Conservation (phyloP, 2,329 filamentous ascomycete species). For the Simplicillium aogashimaense region DNA sequence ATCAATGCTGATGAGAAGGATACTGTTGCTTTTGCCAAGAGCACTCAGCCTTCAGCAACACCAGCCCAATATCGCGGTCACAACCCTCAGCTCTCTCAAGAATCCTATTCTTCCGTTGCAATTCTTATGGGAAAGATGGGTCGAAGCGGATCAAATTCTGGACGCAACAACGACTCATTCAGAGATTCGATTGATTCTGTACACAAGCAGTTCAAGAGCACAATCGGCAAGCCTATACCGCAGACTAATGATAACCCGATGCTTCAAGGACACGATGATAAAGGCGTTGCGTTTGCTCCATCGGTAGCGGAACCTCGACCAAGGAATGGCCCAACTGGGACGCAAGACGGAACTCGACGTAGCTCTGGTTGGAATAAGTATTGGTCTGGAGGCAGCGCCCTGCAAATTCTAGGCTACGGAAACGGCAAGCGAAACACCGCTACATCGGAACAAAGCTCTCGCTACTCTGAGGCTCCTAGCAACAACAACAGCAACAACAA, state of each 20-base stretch:
- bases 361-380: conserved; percentile 72
- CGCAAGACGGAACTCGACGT: conserved; percentile 38
- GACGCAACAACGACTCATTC: conserved; percentile 41
- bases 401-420: conserved; percentile 55
- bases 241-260: conserved; percentile 25
- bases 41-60: conserved; percentile 24
- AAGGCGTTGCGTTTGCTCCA: conserved; percentile 28
- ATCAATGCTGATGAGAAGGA: conserved; percentile 47
- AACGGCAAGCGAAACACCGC: conserved; percentile 37
- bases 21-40: conserved; percentile 35
- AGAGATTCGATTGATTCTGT: conserved; percentile 42
- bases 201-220: conserved; percentile 53
- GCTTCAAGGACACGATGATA: conserved; percentile 27
- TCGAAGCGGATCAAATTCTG: conserved; percentile 32
- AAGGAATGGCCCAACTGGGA: conserved; percentile 19
- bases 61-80: conserved; percentile 38
- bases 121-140: conserved; percentile 55
- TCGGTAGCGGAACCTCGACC: conserved; percentile 23
- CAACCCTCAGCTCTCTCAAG: conserved; percentile 39
- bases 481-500: conserved; percentile 17
- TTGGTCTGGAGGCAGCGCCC: conserved; percentile 63
- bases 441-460: conserved; percentile 45
- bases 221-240: conserved; percentile 51
- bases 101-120: conserved; percentile 53
- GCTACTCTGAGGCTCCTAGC: conserved; percentile 33